Conservation (phyloP, 441 rosid genomes). For the Arabidopsis hybrid region DNA sequence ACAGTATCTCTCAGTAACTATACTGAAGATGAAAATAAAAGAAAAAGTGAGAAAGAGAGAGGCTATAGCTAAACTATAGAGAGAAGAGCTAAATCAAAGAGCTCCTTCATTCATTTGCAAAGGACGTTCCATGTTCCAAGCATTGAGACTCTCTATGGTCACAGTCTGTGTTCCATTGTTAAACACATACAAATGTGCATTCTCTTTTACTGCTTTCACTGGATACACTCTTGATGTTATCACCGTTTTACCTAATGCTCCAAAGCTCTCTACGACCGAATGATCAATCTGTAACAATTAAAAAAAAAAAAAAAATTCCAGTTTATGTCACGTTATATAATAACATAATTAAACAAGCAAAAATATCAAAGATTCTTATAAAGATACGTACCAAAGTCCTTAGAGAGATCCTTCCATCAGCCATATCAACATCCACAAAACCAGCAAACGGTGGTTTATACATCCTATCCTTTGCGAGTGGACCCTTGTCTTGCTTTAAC, state of each 20-base stretch:
- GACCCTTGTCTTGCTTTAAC: slow-evolving; percentile 37
- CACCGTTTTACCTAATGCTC: slow-evolving; percentile 69
- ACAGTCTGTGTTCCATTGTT: slow-evolving; percentile 71
- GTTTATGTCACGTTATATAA: neutral
- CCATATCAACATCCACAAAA: slow-evolving; percentile 70
- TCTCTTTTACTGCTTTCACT: slow-evolving; percentile 46
- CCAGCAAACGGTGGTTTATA: slow-evolving; percentile 88
- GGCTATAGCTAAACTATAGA: neutral
- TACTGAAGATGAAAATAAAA: neutral
- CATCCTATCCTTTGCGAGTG: slow-evolving; percentile 31
- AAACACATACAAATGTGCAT: slow-evolving; percentile 72
- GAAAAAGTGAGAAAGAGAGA: neutral
- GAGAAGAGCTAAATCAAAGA: slow-evolving; percentile 7
- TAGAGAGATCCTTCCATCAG: slow-evolving; percentile 62
- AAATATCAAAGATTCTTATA: neutral
- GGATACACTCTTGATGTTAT: slow-evolving; percentile 87
- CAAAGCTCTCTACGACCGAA: slow-evolving; percentile 85
- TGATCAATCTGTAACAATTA: slow-evolving; percentile 64
- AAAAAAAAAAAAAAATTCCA: too few species aligned
- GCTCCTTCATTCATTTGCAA: slow-evolving; percentile 44
- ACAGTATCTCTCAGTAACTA: neutral
- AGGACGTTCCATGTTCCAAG: slow-evolving; percentile 81
- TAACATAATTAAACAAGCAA: neutral
- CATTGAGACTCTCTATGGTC: slow-evolving; percentile 58
- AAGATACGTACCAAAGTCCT: slow-evolving; percentile 57